These are phyloP conservation scores for Verticillium tricorpus DNA, from an alignment of 2,329 filamentous ascomycete genomes.

Conservation along the genomic window DNA sequence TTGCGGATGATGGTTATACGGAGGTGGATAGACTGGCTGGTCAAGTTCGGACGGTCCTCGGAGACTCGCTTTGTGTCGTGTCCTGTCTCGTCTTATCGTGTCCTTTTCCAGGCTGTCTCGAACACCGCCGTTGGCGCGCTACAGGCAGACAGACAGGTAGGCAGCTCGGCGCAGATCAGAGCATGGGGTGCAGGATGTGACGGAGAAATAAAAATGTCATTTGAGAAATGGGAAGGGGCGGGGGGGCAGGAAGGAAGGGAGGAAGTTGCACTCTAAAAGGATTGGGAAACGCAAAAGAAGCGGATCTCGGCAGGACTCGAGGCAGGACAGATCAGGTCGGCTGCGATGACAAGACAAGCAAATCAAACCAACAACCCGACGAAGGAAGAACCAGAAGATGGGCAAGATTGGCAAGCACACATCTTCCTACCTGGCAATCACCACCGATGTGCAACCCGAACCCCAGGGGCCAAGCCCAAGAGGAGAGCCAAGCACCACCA, in stretches of 20 bases:
- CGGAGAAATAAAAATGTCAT: not conserved
- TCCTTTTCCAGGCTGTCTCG: not conserved
- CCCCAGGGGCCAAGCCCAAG: not conserved
- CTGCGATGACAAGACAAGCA: not conserved
- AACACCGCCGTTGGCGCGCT: not conserved
- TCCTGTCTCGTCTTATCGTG: not conserved
- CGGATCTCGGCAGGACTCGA: not conserved
- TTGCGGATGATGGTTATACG: not conserved
- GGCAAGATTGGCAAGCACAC: not conserved
- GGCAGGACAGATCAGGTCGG: not conserved
- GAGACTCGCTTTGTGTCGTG: not conserved
- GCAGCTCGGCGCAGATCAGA: too few species aligned
- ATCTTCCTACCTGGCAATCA: not conserved
- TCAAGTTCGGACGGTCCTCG: not conserved
- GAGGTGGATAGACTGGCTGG: not conserved
- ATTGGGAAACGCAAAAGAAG: not conserved
- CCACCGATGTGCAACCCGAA: not conserved
- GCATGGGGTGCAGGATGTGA: not conserved
- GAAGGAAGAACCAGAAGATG: not conserved
- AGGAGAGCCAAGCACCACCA: constrained; percentile 3
- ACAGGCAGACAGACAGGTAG: too few species aligned
- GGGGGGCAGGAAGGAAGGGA: not conserved
- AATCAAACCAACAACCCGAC: not conserved
- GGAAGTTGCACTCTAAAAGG: not conserved
- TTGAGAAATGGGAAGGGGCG: not conserved